Base-by-base conservation (phyloP, 106 monocot genomes). In the Xerophyta viscosa region DNA sequence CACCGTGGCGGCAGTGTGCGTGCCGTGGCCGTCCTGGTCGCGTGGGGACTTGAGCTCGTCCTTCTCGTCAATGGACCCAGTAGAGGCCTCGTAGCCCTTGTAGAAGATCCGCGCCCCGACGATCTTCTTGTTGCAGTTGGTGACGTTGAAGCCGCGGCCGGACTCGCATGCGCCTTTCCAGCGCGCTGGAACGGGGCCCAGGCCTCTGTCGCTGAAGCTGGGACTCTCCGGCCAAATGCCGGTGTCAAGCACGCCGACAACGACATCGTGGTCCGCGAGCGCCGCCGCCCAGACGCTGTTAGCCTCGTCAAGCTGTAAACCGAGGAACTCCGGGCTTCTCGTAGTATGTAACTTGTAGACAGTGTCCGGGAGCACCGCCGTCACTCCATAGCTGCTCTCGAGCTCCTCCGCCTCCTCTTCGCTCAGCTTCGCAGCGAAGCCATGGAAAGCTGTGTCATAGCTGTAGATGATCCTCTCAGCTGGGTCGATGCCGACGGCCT, bases 11-110 rank as follows among this genome's bases (percentile, higher is more conserved):
- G 92, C 87, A 1, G 92, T 92, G 77, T 92, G 92, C 12, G 92
- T 93, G 6, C 92, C 92, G 60, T 93, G 92, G n/a, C 87, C 87
- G 50, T 93, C 87, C 29, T 80, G 71, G 48, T 93, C 87, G 19
- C 87, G 63, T 2, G 92, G 80, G 6, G 88, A 87, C 71, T 77
- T 80, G 74, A 48, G 64, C 72, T 88, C 84, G 14, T 14, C 52
- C 61, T 64, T 82, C 64, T 64, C 84, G 37, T 83, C 84, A 28
- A 77, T 63, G 9, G 66, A 36, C 5, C 92, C 92, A 22, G 71
- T 21, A 5, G 80, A 73, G 8, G 87, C 83, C 60, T 84, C 87
- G 61, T 87, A 87, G 19, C 92, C 92, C 12, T 37, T 54, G 71
- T 77, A 83, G 47, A 87, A 93, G 29, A 80, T 80, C 26, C 92